Evolutionary conservation across 1,139 yeast genomes (phyloP).

Genomic region (Arxiozyma heterogenica): DNA sequence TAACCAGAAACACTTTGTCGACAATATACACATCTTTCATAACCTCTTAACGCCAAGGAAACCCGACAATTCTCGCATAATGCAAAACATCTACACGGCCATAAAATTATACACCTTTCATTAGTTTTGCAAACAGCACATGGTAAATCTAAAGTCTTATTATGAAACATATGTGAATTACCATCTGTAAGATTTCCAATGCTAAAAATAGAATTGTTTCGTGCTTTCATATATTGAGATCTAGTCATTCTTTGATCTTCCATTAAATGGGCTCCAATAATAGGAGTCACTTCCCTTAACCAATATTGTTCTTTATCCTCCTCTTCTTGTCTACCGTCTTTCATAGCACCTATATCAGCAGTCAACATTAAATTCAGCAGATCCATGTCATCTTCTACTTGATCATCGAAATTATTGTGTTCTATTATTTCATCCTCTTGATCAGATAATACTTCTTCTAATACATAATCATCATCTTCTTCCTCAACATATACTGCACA

Average conservation of each 20-base stretch:
- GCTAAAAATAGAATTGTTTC: conserved; percentile 37
- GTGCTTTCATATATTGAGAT: conserved; percentile 29
- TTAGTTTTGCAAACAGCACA: conserved; percentile 82
- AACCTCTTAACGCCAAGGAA: conserved; percentile 62
- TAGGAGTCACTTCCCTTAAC: neutral
- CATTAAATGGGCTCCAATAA: conserved; percentile 1
- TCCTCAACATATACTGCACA: neutral
- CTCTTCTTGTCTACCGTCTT: neutral
- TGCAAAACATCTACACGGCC: conserved; percentile 93
- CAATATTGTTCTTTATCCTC: conserved; percentile 1
- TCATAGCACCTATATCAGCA: neutral
- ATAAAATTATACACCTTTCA: conserved; percentile 65
- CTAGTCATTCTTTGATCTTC: conserved; percentile 7
- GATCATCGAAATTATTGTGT: neutral
- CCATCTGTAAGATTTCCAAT: neutral
- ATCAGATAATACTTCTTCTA: neutral
- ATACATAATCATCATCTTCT: conserved; percentile 1
- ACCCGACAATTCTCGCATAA: conserved; percentile 78
- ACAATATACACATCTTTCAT: conserved; percentile 82
- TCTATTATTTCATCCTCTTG: neutral
- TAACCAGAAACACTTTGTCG: conserved; percentile 59
- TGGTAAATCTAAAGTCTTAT: conserved; percentile 20
- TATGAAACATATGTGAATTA: conserved; percentile 6
- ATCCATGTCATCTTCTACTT: neutral
- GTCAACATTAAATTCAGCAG: neutral